Evolutionary conservation across 495 filamentous ascomycete species (phyloP).

Genomic region (Lasiosphaeria ovina): DNA sequence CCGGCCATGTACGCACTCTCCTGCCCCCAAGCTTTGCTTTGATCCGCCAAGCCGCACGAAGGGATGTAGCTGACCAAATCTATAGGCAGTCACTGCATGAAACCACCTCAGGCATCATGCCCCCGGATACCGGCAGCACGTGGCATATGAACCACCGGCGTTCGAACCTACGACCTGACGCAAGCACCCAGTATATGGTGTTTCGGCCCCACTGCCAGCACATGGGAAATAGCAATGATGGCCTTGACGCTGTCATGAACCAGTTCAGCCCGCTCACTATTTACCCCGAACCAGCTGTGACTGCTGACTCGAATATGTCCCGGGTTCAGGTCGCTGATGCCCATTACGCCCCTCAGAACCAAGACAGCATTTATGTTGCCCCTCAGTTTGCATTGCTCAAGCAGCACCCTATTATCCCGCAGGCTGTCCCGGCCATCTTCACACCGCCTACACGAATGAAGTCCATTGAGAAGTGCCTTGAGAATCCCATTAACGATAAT

Average conservation of each 20-base stretch:
- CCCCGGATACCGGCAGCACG: constrained; percentile 25
- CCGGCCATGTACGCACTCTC: neutral
- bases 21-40: neutral
- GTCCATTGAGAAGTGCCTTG: constrained; percentile 84
- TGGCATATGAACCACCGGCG: constrained; percentile 22
- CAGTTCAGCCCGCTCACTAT: constrained; percentile 41
- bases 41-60: neutral
- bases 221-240: constrained; percentile 20
- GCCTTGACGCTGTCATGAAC: constrained; percentile 31
- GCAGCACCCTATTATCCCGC: constrained; percentile 78
- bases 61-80: too few relatives aligned
- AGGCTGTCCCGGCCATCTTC: constrained; percentile 82
- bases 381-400: constrained; percentile 63
- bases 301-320: constrained; percentile 17
- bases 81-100: too few relatives aligned
- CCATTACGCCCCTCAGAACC: constrained; percentile 31
- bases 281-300: constrained; percentile 25
- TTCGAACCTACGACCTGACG: too few relatives aligned
- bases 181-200: constrained; percentile 21
- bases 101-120: constrained; percentile 16
- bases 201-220: constrained; percentile 26
- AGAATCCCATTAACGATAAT: constrained; percentile 83
- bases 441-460: constrained; percentile 69
- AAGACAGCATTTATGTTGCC: constrained; percentile 23
- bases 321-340: constrained; percentile 28